These are phyloP conservation scores for Zostera marina DNA, from an alignment of 116 monocot species.

Conservation along the genomic window DNA sequence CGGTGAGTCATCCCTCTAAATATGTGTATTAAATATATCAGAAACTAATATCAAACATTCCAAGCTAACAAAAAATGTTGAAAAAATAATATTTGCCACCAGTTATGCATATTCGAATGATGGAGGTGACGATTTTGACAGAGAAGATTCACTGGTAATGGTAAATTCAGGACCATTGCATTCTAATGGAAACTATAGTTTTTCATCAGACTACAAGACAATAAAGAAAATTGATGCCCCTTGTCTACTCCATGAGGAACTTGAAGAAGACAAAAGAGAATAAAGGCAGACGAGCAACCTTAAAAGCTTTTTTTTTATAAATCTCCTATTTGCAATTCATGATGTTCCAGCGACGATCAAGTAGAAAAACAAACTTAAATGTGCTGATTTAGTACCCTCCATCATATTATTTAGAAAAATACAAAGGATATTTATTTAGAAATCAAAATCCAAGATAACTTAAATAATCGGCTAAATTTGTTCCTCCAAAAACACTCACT, in stretches of 20 bases:
- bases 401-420: too few relatives aligned
- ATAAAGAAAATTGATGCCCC: not conserved
- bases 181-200: not conserved
- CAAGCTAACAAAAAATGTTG: not conserved
- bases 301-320: not conserved
- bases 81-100: not conserved
- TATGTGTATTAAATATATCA: not conserved
- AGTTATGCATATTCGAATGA: slow-evolving; percentile 72
- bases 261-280: not conserved
- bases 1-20: slow-evolving; percentile 32
- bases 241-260: not conserved
- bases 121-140: slow-evolving; percentile 55
- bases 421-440: too few relatives aligned
- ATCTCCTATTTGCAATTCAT: too few relatives aligned
- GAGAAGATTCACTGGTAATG: not conserved
- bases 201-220: not conserved
- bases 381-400: too few relatives aligned
- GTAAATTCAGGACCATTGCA: not conserved
- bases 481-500: not conserved
- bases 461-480: too few relatives aligned
- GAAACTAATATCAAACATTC: not conserved
- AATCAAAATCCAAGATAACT: too few relatives aligned
- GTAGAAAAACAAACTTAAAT: too few relatives aligned
- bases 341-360: too few relatives aligned
- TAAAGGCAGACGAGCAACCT: not conserved